Evolutionary conservation across 2,329 filamentous ascomycete species (phyloP).

Genomic region (Curvularia sp.): DNA sequence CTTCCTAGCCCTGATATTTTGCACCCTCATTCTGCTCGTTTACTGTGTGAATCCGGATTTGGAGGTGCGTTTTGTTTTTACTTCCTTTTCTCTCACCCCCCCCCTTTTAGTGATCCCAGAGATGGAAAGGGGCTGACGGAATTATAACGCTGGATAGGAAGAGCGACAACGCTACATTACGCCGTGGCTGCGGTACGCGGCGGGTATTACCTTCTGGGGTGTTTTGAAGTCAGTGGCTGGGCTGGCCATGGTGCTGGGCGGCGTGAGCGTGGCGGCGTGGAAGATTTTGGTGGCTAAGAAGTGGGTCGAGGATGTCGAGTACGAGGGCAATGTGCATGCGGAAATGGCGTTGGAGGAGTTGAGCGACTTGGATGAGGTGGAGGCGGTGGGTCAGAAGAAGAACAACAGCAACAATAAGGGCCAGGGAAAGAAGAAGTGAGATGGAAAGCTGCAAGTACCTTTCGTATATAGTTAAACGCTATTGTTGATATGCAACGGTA

Average conservation of each 20-base stretch:
- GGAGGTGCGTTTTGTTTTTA: conserved; percentile 39
- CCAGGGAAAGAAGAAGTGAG: conserved; percentile 17
- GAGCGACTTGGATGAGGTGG: conserved; percentile 3
- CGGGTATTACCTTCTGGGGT: conserved; percentile 28
- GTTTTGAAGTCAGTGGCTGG: conserved; percentile 26
- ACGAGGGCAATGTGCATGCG: conserved; percentile 41
- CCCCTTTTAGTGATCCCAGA: too few relatives aligned
- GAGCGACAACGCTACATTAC: conserved; percentile 55
- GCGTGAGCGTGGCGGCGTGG: conserved; percentile 21
- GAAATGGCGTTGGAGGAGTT: conserved; percentile 38
- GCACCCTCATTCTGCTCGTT: conserved; percentile 51
- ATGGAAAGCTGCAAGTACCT: background rate
- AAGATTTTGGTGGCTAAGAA: conserved; percentile 32
- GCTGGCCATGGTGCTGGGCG: conserved; percentile 2
- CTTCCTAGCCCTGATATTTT: conserved; percentile 52
- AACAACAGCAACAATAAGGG: conserved; percentile 14
- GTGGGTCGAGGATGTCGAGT: conserved; percentile 38
- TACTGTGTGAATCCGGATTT: conserved; percentile 60
- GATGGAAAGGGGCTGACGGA: background rate
- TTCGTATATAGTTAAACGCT: background rate
- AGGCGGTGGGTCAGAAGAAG: conserved; percentile 7
- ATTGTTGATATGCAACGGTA: background rate
- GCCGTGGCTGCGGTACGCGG: conserved; percentile 50
- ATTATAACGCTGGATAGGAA: conserved; percentile 19
- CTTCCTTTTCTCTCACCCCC: too few relatives aligned